A percentile compares a stretch with the other conserved stretches of the same genome.
These are phyloP conservation scores for Myriosclerotinia scirpicola DNA, from an alignment of 2,329 filamentous ascomycete species.

Conservation along the genomic window DNA sequence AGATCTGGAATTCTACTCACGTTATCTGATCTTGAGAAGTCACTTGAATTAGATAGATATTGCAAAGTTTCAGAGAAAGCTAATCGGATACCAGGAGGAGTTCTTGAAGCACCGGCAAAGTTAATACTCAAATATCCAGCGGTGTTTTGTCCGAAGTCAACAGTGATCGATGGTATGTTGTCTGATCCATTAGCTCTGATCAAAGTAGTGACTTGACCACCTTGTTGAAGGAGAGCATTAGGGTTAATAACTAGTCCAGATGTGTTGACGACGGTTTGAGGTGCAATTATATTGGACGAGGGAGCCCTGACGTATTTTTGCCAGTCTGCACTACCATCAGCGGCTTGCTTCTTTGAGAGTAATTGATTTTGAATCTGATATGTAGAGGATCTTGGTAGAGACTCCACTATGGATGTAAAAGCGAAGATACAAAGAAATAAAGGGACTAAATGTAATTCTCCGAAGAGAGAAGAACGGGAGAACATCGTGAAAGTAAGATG, in stretches of 20 bases:
- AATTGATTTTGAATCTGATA: background rate
- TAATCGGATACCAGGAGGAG: constrained; percentile 45
- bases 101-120: constrained; percentile 43
- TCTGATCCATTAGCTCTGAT: constrained; percentile 28
- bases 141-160: constrained; percentile 53
- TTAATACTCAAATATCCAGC: constrained; percentile 47
- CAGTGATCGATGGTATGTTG: constrained; percentile 43
- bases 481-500: background rate
- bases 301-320: constrained; percentile 46
- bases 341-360: background rate
- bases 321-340: constrained; percentile 37
- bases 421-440: constrained; percentile 1
- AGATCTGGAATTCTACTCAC: constrained; percentile 31
- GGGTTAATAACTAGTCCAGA: constrained; percentile 45
- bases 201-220: constrained; percentile 40
- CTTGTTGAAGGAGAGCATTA: constrained; percentile 39
- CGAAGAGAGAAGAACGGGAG: background rate
- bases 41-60: constrained; percentile 47
- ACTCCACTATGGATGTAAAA: constrained; percentile 6
- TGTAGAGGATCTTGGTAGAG: background rate
- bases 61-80: constrained; percentile 52
- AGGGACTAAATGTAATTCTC: background rate
- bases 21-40: constrained; percentile 52
- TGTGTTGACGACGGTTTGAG: constrained; percentile 41
- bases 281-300: constrained; percentile 39